phyloP scores from a whole-genome alignment of 2,329 filamentous ascomycete species.

The Trichophyton schoenleinii region DNA sequence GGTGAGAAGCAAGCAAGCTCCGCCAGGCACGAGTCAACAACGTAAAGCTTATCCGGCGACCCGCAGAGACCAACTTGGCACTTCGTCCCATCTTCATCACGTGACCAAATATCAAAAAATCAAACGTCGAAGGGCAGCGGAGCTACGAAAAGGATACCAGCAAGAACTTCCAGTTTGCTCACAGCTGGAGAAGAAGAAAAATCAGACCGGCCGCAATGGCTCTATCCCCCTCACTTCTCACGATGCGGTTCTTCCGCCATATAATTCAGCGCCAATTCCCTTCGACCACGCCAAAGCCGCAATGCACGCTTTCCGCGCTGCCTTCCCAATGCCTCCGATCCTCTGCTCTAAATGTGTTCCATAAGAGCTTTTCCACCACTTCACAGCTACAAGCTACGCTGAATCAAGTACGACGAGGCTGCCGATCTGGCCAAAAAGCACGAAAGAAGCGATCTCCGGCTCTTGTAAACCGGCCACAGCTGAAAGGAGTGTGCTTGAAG shows the following conservation, averaged over 20 bases:
- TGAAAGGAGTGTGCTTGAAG: conserved; percentile 93
- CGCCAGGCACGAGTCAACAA: conserved; percentile 16
- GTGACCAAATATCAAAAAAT: conserved; percentile 10
- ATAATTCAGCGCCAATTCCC: conserved; percentile 17
- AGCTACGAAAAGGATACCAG: neutral
- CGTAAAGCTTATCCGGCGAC: conserved; percentile 27
- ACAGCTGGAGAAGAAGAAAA: neutral
- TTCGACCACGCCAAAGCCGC: conserved; percentile 20
- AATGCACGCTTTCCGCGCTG: conserved; percentile 11
- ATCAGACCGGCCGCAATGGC: conserved; percentile 11
- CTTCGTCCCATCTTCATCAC: conserved; percentile 13
- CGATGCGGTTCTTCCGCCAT: conserved; percentile 24
- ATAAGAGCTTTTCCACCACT: conserved; percentile 46
- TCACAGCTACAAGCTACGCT: conserved; percentile 49
- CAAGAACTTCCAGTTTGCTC: neutral
- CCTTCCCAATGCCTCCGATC: conserved; percentile 14
- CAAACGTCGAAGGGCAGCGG: neutral
- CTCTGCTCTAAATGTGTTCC: conserved; percentile 11
- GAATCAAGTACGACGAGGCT: conserved; percentile 64
- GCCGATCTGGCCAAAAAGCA: conserved; percentile 63
- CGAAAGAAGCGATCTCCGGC: conserved; percentile 84
- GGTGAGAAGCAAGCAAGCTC: neutral
- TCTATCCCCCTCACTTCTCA: conserved; percentile 24
- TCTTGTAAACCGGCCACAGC: conserved; percentile 59
- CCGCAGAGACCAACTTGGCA: conserved; percentile 20